These are phyloP conservation scores for Trypanosoma conorhini DNA, from an alignment of 208 protist genomes.

Conservation along the genomic window DNA sequence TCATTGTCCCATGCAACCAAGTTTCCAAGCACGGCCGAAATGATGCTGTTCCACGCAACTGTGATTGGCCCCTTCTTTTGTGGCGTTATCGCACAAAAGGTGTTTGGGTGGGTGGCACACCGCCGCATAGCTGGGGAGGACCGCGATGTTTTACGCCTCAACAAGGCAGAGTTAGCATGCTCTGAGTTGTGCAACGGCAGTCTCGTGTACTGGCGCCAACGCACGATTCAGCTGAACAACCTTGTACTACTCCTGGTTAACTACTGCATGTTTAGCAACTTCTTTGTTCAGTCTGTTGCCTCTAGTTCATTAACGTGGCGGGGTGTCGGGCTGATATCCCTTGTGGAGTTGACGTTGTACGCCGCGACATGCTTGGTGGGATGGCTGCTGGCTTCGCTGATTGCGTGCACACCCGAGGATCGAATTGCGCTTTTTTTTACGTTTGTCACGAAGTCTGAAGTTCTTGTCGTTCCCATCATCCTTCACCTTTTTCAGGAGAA, in stretches of 20 bases:
- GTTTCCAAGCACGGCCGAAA: constrained; percentile 9
- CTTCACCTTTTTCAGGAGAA: constrained; percentile 25
- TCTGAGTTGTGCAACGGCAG: constrained; percentile 28
- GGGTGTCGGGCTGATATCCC: constrained; percentile 16
- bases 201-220: constrained; percentile 25
- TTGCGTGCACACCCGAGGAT: constrained; percentile 27
- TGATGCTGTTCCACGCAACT: constrained; percentile 21
- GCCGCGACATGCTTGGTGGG: constrained; percentile 9
- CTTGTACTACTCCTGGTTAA: constrained; percentile 29
- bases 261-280: constrained; percentile 35
- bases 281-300: constrained; percentile 22
- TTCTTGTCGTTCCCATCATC: constrained; percentile 31
- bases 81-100: constrained; percentile 22
- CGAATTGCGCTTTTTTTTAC: constrained; percentile 37
- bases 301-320: constrained; percentile 18
- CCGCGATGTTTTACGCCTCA: neutral
- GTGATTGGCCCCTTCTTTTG: constrained; percentile 25
- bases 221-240: constrained; percentile 22
- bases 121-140: constrained; percentile 14
- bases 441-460: constrained; percentile 33
- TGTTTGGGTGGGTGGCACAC: constrained; percentile 17
- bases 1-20: constrained; percentile 8
- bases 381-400: constrained; percentile 16
- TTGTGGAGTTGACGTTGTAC: constrained; percentile 15
- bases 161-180: constrained; percentile 17